Evolutionary conservation across 495 filamentous ascomycete species (phyloP).

Genomic region (Aspergillus conjunctus): DNA sequence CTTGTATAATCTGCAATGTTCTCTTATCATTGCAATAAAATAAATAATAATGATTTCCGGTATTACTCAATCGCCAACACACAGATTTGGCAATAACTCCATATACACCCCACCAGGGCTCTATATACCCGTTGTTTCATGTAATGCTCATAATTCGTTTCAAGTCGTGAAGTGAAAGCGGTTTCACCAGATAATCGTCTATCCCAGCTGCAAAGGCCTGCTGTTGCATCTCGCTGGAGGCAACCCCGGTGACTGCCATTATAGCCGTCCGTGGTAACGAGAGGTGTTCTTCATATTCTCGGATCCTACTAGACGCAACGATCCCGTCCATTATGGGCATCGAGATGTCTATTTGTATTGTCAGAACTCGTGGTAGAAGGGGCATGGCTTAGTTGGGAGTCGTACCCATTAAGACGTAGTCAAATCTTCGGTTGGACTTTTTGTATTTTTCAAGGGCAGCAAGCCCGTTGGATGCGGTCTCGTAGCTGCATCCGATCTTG

Average conservation of each 20-base stretch:
- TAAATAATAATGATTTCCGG: not conserved
- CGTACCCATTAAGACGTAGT: conserved; percentile 61
- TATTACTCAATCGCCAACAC: not conserved
- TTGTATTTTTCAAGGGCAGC: conserved; percentile 59
- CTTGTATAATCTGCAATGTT: too few relatives aligned
- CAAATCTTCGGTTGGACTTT: conserved; percentile 34
- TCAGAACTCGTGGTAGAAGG: not conserved
- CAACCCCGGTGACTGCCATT: conserved; percentile 53
- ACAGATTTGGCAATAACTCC: not conserved
- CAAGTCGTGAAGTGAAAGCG: conserved; percentile 46
- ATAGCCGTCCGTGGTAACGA: conserved; percentile 34
- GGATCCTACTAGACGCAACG: conserved; percentile 57
- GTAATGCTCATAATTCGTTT: conserved; percentile 39
- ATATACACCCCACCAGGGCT: not conserved
- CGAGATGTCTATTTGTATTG: conserved; percentile 51
- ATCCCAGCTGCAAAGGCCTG: conserved; percentile 47
- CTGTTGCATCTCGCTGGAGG: conserved; percentile 44
- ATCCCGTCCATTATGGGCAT: conserved; percentile 71
- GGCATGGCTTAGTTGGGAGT: not conserved
- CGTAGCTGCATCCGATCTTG: conserved; percentile 52
- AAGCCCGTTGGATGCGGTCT: conserved; percentile 59
- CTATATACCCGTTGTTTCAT: conserved; percentile 21
- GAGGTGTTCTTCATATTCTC: conserved; percentile 48
- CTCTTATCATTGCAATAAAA: not conserved
- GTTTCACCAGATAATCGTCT: conserved; percentile 54